Percentiles rank a stretch among this genome's conserved stretches.
These are phyloP conservation scores for Epichloe festucae DNA, from an alignment of 2,329 filamentous ascomycete species.

Conservation along the genomic window DNA sequence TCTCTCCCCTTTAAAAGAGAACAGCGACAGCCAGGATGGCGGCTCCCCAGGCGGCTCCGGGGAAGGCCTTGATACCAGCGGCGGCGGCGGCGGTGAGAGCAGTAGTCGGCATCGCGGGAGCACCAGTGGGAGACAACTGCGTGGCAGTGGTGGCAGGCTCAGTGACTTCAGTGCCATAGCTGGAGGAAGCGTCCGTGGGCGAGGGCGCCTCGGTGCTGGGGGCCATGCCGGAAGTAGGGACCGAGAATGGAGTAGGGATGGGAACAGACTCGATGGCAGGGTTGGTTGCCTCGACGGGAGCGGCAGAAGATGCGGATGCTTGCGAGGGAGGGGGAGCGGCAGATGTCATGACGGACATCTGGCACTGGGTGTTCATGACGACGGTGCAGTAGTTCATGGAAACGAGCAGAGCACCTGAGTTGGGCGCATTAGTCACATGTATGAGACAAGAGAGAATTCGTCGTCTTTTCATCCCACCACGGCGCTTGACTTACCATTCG, in stretches of 20 bases:
- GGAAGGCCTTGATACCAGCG: conserved; percentile 9
- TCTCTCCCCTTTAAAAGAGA: conserved; percentile 12
- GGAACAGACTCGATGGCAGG: conserved; percentile 1
- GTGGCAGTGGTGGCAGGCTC: neutral
- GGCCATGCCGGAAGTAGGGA: conserved; percentile 6
- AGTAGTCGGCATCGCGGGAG: conserved; percentile 15
- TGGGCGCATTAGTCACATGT: too few relatives aligned
- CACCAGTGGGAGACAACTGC: conserved; percentile 1
- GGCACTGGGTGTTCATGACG: conserved; percentile 21
- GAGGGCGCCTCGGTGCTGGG: conserved; percentile 2
- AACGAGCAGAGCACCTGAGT: conserved; percentile 19
- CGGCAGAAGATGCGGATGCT: conserved; percentile 10
- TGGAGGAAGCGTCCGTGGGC: conserved; percentile 1
- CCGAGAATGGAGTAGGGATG: neutral
- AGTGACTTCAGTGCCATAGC: conserved; percentile 7
- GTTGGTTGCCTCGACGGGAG: conserved; percentile 6
- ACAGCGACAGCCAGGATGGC: conserved; percentile 15
- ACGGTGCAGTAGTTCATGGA: conserved; percentile 25
- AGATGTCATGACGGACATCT: conserved; percentile 16
- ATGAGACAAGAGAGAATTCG: neutral
- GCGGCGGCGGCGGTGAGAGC: conserved; percentile 21
- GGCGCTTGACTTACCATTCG: conserved; percentile 16
- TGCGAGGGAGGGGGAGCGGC: conserved; percentile 10
- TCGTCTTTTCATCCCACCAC: neutral
- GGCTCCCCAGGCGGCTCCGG: conserved; percentile 12